Conservation (phyloP, 2,329 filamentous ascomycete species). For the Clarireedia homoeocarpa region DNA sequence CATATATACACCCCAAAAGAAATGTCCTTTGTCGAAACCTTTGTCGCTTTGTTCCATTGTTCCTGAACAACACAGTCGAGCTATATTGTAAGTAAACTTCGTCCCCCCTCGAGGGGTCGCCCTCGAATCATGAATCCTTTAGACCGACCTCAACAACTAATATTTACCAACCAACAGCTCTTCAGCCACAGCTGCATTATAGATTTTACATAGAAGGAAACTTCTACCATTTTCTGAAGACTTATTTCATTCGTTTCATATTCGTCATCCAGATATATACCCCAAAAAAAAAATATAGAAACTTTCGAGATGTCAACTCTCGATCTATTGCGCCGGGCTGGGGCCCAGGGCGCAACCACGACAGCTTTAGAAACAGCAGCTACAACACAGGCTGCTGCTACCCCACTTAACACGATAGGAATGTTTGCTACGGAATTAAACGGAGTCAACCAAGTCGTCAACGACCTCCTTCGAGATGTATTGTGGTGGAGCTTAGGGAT, state of each 20-base stretch:
- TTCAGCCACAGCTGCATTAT: not conserved
- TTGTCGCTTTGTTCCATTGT: not conserved
- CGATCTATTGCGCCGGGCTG: slow-evolving; percentile 3
- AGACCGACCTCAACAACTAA: slow-evolving; percentile 1
- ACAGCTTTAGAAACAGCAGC: slow-evolving; percentile 12
- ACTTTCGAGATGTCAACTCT: not conserved
- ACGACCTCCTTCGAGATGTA: slow-evolving; percentile 48
- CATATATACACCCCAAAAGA: not conserved
- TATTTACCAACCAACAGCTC: slow-evolving; percentile 4
- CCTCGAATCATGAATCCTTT: not conserved
- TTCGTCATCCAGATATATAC: not conserved
- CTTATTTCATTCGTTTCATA: not conserved
- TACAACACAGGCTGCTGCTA: slow-evolving; percentile 2
- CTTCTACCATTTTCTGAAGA: not conserved
- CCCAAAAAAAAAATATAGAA: not conserved
- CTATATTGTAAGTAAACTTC: slow-evolving; percentile 3
- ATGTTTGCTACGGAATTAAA: slow-evolving; percentile 49
- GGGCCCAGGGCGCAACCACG: slow-evolving; percentile 1
- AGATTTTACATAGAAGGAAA: not conserved
- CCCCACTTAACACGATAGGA: slow-evolving; percentile 41
- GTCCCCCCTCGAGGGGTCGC: not conserved
- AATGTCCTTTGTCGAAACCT: not conserved
- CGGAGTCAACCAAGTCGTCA: slow-evolving; percentile 52
- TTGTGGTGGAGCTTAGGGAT: slow-evolving; percentile 55
- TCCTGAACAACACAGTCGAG: not conserved